Conservation (phyloP, 1,284 basidiomycete species). For the Apiotrichum akiyoshidainum region DNA sequence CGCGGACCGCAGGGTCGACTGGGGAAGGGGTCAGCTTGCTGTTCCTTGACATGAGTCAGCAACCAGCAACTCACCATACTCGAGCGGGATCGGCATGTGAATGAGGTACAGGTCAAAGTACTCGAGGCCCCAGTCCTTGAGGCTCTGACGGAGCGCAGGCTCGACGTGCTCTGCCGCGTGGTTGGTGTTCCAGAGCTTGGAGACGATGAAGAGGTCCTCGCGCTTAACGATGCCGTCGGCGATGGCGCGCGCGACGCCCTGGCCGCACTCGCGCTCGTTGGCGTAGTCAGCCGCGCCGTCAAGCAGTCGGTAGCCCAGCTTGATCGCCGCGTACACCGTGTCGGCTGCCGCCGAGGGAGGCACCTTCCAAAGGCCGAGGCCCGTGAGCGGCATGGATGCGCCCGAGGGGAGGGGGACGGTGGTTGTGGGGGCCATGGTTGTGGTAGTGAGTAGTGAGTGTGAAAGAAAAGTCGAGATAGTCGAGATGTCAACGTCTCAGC, state of each 20-base stretch:
- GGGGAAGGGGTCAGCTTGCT: no score
- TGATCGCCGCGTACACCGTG: slow-evolving; percentile 53
- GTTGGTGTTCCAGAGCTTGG: slow-evolving; percentile 73
- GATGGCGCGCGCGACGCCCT: slow-evolving; percentile 59
- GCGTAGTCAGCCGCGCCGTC: slow-evolving; percentile 52
- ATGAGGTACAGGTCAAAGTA: slow-evolving; percentile 68
- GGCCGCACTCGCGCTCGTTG: slow-evolving; percentile 60
- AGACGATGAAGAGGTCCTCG: slow-evolving; percentile 57
- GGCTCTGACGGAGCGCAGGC: slow-evolving; percentile 6
- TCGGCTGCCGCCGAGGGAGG: slow-evolving; percentile 22
- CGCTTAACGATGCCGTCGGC: slow-evolving; percentile 58
- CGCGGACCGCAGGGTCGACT: slow-evolving; percentile 11
- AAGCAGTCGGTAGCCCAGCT: slow-evolving; percentile 52
- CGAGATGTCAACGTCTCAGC: no score
- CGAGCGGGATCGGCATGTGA: slow-evolving; percentile 56
- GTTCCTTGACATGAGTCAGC: no score
- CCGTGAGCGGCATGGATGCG: slow-evolving; percentile 17
- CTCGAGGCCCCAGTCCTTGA: slow-evolving; percentile 62
- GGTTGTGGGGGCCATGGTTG: background rate
- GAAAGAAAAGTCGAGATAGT: no score
- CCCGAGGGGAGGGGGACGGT: slow-evolving; percentile 6
- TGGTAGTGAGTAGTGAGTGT: no score
- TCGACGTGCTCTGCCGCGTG: slow-evolving; percentile 19
- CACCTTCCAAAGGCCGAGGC: slow-evolving; percentile 34
- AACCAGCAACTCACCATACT: background rate